Base-by-base conservation (phyloP, 768 basidiomycete species). In the Mycena rebaudengoi region DNA sequence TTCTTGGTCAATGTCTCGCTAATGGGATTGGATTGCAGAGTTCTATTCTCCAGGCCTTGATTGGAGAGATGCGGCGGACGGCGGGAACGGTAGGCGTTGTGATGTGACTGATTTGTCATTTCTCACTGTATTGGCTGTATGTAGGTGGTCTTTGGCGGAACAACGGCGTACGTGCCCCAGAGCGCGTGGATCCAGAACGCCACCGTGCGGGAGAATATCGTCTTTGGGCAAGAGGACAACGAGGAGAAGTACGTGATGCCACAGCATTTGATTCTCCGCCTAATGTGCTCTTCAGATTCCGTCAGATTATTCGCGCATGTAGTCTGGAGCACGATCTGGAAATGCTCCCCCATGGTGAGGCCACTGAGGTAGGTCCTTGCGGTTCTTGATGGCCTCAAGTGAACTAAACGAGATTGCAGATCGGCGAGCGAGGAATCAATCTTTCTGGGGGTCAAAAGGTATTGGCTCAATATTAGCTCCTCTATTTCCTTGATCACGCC, bases 341-440 rank as follows among this genome's bases (percentile, higher is more conserved):
- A 37, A 85, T 91, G 65, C 79, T 95, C 11, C 87, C 91, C 0
- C 75, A 91, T 49, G 90, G 90, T 5, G 89, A 92, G 72, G 66
- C 79, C 35, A 91, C 90, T 0, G 87, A 89, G 58, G 64, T 60
- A 37, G 4, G 49, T n/a, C n/a, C n/a, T n/a, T 28, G 44, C 8
- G 13, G 6, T 29, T 18, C 30, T 33, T 28, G 14, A 18, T 23
- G 25, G 1, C 12, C 16, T 8, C 37, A 35, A 28, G 29, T 16
- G 4, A 7, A 16, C 26, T 54, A 29, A 37, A 3, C n/a, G 21
- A 25, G 25, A 3, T 7, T 8, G 0, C 29, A 65, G 73, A 89
- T 92, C 48, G 91, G 91, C 25, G 92, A 95, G 76, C 89, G 89
- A 70, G 93, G 92, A 0, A 88, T 90, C 66, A 89, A 86, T 74